Evolutionary conservation across 495 filamentous ascomycete genomes (phyloP), one percentile per base, ranked within the genome.

Genomic region (Annulohypoxylon maeteangense): DNA sequence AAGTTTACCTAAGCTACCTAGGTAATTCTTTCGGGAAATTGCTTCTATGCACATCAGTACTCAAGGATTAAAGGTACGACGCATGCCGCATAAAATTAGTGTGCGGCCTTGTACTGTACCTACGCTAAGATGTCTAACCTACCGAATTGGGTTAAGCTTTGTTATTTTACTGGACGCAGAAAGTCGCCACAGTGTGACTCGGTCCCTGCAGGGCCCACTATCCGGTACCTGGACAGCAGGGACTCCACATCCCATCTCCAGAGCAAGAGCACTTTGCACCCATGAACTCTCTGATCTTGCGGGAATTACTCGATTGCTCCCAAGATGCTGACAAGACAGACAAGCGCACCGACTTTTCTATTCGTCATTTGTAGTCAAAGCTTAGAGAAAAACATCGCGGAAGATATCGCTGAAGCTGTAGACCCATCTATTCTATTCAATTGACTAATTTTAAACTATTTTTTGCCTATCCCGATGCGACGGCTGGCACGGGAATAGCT

Each of bases 191-290:
- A 73, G 70, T 73, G 70, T 53, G 70, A 58, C 48, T 66, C 31
- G 57, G 70, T 68, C 70, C 70, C 65, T 73, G 70, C 65, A 69
- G 65, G 40, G 56, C 62, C 70, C 70, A 73, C 70, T 31, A 14
- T 60, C 68, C 70, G 70, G 70, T 73, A 73, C 65, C 70, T 73
- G 70, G 62, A 68, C 70, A 69, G 65, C 70, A 23, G 27, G 14
- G 61, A 58, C 70, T 73, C 70, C 70, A 73, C 70, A 72, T 65
- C 70, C 60, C 70, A 73, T 73, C 70, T 69, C 56, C 55, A 69
- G 23, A 61, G 62, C 42, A 57, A 69, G 48, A 56, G 50, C 42
- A 61, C 60, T 55, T 61, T 32, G 25, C 57, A 61, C 62, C 70
- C 65, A 69, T 66, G 61, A 66, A 66, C 75, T 62, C 51, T 65